Base-by-base conservation (phyloP, 1,139 yeast species). In the Candida neerlandica region DNA sequence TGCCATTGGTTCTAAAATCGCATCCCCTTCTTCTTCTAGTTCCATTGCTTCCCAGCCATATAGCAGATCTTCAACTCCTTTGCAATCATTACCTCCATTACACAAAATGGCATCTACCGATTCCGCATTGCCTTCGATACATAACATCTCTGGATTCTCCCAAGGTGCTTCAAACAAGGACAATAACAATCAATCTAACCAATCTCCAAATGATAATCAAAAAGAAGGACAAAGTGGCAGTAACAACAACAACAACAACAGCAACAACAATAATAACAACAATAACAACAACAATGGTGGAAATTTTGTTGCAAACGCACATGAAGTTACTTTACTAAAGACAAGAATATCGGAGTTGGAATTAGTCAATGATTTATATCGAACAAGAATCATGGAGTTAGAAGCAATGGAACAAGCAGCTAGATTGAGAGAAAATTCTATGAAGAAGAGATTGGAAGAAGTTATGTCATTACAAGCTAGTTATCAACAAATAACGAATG, bases 281-380 rank as follows among this genome's bases (percentile, higher is more conserved):
- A 54, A 52, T 46, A 49, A 50, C 45, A 53, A 52, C 50, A 56
- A 52, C 41, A 41, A 33, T 45, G 44, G 23, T 15, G 41, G 34
- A 53, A 52, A 58, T 18, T 56, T 51, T 35, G 51, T 52, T 19
- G 52, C 43, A 16, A 44, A 47, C 23, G 30, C 47, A 12, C 80
- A 77, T 56, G 85, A 80, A 56, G 69, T 77, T 18, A 81, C 82
- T 16, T 71, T 75, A 41, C 71, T 90, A 52, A 81, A 82, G 55
- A 88, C 96, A 0, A 75, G 96, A 51, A 89, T 91, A 19, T 82
- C 89, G n/a, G 98, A 92, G 64, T 76, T 92, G 51, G 97, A 92
- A 65, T 75, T 92, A 43, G 96, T 92, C 38, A 91, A 90, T 61
- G 97, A 91, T 62, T 73, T 92, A 54, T 88, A 89, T 71, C 80